Base-by-base conservation (phyloP, 257 asterid genomes). In the Gentiana macrophylla region DNA sequence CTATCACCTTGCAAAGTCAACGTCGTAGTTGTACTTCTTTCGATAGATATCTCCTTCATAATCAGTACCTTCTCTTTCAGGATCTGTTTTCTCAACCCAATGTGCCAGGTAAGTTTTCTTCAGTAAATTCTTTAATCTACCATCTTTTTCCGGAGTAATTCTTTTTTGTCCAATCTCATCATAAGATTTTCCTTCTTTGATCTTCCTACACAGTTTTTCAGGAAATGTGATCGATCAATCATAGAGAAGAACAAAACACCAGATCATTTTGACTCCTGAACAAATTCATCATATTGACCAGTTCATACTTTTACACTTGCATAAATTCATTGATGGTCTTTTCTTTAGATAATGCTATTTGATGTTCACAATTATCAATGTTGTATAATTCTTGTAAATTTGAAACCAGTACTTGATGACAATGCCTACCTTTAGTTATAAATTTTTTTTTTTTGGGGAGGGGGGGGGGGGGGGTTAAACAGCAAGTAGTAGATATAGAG, bases 1-100 rank as follows among this genome's bases (percentile, higher is more conserved):
- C 24, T 15, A 15, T 15, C 24, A 82, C 98, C 98, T 84, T 3
- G 95, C 94, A 65, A 75, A 75, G 63, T 84, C 98, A 79, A 73
- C 69, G 63, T 62, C 62, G 48, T 49, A 61, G 74, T 56, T 74
- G 50, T 78, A 65, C 66, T 72, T 79, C 44, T 52, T 70, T 55
- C 47, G 61, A 57, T 49, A 46, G 60, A 48, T 33, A 24, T 35
- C 63, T 49, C 62, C 78, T 56, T 74, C 90, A 48, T 69, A 56
- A 66, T 70, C 84, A 35, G 74, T 55, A 66, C 66, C 78, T 56
- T 65, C 72, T 65, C 67, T 80, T 60, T 75, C 82, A 3, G 86
- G 80, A 72, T 67, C 71, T 49, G 33, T 63, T 32, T 46, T 37
- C 32, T 86, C 95, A 50, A 71, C 80, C 97, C 93, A 89, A 60